These are phyloP conservation scores for Fusarium marasasianum DNA, from an alignment of 2,329 filamentous ascomycete genomes.

Conservation along the genomic window DNA sequence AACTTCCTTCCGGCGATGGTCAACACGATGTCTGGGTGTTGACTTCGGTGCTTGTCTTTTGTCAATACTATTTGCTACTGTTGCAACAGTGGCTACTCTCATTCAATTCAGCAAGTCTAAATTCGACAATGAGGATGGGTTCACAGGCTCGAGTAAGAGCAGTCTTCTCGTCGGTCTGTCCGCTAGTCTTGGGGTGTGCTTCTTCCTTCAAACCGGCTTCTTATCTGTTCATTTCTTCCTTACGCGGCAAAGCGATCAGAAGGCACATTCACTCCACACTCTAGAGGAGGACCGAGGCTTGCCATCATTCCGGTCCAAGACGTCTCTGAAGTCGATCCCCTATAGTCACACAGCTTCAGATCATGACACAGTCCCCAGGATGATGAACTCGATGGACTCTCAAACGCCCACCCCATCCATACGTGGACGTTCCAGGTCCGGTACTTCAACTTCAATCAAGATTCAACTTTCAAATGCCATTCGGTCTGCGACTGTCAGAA, in stretches of 20 bases:
- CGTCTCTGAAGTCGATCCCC: conserved; percentile 59
- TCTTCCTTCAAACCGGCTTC: conserved; percentile 60
- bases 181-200: conserved; percentile 56
- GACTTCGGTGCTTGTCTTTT: conserved; percentile 48
- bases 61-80: conserved; percentile 56
- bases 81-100: conserved; percentile 56
- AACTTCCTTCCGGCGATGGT: conserved; percentile 35
- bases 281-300: conserved; percentile 36
- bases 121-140: conserved; percentile 16
- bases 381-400: conserved; percentile 49
- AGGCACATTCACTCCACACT: conserved; percentile 34
- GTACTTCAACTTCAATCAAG: conserved; percentile 43
- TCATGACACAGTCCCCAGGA: conserved; percentile 45
- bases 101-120: conserved; percentile 48
- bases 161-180: conserved; percentile 56
- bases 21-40: conserved; percentile 36
- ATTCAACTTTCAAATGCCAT: conserved; percentile 56
- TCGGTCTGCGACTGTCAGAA: conserved; percentile 67
- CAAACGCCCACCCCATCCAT: conserved; percentile 57
- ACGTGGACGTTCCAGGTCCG: conserved; percentile 37
- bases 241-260: conserved; percentile 42
- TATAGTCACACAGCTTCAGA: conserved; percentile 58
- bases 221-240: conserved; percentile 56
- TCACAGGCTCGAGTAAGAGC: conserved; percentile 31
- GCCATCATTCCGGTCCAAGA: conserved; percentile 39